A percentile compares a stretch with the other conserved stretches of the same genome.
Conservation (phyloP, 2,329 filamentous ascomycete genomes). For the Ascochyta koolunga region DNA sequence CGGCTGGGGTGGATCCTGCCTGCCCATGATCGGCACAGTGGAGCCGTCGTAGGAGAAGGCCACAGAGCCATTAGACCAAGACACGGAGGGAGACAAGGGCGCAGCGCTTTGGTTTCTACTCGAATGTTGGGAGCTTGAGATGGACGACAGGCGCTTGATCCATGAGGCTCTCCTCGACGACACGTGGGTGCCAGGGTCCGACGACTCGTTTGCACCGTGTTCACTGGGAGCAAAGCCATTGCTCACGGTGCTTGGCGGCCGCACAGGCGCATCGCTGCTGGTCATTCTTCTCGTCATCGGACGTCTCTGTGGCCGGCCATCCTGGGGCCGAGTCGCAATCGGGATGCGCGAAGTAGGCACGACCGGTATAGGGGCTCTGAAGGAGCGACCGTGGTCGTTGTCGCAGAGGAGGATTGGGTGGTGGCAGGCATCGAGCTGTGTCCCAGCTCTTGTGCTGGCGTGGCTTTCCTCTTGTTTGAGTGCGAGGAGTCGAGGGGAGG, state of each 20-base stretch:
- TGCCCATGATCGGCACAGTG: slow-evolving; percentile 65
- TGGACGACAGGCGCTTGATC: slow-evolving; percentile 72
- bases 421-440: slow-evolving; percentile 36
- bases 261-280: slow-evolving; percentile 32
- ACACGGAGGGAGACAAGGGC: slow-evolving; percentile 69
- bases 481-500: slow-evolving; percentile 45
- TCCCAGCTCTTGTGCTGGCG: slow-evolving; percentile 41
- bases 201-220: slow-evolving; percentile 31
- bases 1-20: slow-evolving; percentile 50
- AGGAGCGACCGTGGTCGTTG: slow-evolving; percentile 28
- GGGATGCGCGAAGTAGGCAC: slow-evolving; percentile 34
- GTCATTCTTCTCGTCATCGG: slow-evolving; percentile 43
- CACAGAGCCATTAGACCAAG: slow-evolving; percentile 65
- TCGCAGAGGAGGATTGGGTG: slow-evolving; percentile 34
- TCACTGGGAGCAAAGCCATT: slow-evolving; percentile 27
- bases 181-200: slow-evolving; percentile 28
- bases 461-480: slow-evolving; percentile 48
- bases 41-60: slow-evolving; percentile 59
- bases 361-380: slow-evolving; percentile 32
- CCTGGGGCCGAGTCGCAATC: slow-evolving; percentile 33
- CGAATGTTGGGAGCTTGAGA: slow-evolving; percentile 68
- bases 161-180: slow-evolving; percentile 63
- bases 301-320: slow-evolving; percentile 38
- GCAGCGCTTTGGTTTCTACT: slow-evolving; percentile 69
- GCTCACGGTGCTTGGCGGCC: slow-evolving; percentile 23